A percentile compares a stretch with the other conserved stretches of the same genome.
Evolutionary conservation across 805 yeast species (phyloP).

Genomic region (Clavispora phyllophila): DNA sequence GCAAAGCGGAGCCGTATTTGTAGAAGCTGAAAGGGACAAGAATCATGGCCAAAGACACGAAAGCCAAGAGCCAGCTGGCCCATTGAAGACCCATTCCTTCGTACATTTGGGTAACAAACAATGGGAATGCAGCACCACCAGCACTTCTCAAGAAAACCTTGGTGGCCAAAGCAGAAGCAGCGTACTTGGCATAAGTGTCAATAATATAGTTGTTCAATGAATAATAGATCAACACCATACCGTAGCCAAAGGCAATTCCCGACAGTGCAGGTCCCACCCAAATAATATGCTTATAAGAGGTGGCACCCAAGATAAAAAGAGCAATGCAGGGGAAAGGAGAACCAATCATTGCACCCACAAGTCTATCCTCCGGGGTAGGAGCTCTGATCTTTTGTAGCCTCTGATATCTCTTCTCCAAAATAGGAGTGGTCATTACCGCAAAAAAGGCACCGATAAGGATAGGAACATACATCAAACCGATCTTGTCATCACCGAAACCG

Average conservation of each 20-base stretch:
- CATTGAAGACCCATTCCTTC: constrained; percentile 67
- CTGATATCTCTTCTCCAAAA: constrained; percentile 60
- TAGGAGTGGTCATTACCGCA: constrained; percentile 72
- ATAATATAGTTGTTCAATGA: constrained; percentile 75
- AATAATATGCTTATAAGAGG: constrained; percentile 61
- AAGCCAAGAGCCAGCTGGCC: constrained; percentile 78
- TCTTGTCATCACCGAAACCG: constrained; percentile 68
- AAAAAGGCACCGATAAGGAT: constrained; percentile 79
- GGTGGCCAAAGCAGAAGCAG: constrained; percentile 77
- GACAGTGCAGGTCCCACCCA: constrained; percentile 63
- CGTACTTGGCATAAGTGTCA: constrained; percentile 80
- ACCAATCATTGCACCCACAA: constrained; percentile 78
- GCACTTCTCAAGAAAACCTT: constrained; percentile 76
- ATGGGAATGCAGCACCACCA: constrained; percentile 84
- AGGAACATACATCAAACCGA: constrained; percentile 87
- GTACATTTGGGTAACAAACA: constrained; percentile 79
- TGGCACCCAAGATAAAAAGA: constrained; percentile 75
- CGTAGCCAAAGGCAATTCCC: constrained; percentile 56
- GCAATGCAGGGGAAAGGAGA: constrained; percentile 80
- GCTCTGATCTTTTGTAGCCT: constrained; percentile 46
- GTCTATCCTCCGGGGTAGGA: constrained; percentile 76
- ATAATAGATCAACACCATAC: constrained; percentile 57
- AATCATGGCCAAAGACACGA: constrained; percentile 73
- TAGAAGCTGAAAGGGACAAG: constrained; percentile 67
- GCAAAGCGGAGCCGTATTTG: constrained; percentile 57